phyloP scores from a whole-genome alignment of 139 green algal species.

The Pseudopediastrum boryanum region DNA sequence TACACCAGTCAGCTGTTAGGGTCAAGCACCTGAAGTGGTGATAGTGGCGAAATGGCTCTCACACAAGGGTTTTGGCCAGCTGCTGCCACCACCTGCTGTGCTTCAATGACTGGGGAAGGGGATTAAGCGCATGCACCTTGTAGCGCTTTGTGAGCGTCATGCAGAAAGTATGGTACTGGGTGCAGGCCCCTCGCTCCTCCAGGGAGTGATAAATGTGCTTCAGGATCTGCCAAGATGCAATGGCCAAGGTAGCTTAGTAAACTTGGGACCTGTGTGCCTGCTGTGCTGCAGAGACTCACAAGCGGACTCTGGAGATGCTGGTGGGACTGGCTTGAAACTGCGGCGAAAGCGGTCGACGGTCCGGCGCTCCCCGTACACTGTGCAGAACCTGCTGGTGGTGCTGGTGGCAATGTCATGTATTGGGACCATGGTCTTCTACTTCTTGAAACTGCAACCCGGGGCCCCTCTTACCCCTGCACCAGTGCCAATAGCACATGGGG shows the following conservation, averaged over 20 bases:
- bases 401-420: conserved; percentile 56
- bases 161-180: background rate
- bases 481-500: no score
- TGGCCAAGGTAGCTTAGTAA: background rate
- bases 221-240: no score
- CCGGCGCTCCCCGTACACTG: conserved; percentile 25
- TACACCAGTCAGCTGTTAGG: no score
- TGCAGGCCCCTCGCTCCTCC: background rate
- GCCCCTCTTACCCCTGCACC: no score
- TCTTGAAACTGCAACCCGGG: no score
- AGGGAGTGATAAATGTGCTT: background rate
- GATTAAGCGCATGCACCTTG: no score
- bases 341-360: conserved; percentile 31
- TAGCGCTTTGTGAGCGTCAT: background rate
- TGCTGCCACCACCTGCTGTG: no score
- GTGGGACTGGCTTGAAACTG: conserved; percentile 12
- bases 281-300: conserved; percentile 11
- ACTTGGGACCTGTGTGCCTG: background rate
- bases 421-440: conserved; percentile 54
- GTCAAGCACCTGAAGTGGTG: no score
- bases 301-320: background rate
- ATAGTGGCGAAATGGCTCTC: no score
- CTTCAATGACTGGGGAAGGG: no score
- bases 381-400: conserved; percentile 48
- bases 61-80: no score